Conservation (phyloP, 768 basidiomycete genomes). For the Mycena filopes region DNA sequence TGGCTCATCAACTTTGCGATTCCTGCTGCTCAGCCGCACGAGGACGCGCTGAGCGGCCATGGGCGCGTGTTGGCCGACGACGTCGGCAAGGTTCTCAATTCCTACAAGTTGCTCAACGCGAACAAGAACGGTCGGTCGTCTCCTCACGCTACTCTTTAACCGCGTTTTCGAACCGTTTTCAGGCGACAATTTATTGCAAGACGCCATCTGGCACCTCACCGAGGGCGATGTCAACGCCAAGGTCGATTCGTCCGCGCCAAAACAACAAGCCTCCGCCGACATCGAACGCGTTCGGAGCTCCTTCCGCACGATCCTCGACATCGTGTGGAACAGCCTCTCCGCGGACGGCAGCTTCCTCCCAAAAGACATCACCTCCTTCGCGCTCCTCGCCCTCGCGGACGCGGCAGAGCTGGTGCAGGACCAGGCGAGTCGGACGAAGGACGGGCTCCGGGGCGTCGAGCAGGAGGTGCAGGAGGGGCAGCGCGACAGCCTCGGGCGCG, state of each 20-base stretch:
- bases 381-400: conserved; percentile 71
- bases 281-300: conserved; percentile 21
- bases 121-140: conserved; percentile 54
- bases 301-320: conserved; percentile 22
- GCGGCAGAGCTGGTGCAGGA: conserved; percentile 68
- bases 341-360: conserved; percentile 64
- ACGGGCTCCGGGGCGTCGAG: conserved; percentile 65
- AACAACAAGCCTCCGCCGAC: conserved; percentile 6
- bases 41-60: conserved; percentile 49
- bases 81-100: conserved; percentile 49
- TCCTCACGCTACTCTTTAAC: not conserved
- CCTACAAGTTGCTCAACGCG: conserved; percentile 54
- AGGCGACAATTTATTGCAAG: conserved; percentile 60
- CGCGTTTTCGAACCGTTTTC: conserved; percentile 1
- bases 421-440: conserved; percentile 62
- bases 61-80: conserved; percentile 50
- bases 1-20: conserved; percentile 48
- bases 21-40: conserved; percentile 42
- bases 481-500: conserved; percentile 65
- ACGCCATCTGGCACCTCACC: conserved; percentile 59
- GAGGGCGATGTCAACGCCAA: conserved; percentile 46
- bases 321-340: conserved; percentile 45
- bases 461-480: conserved; percentile 68
- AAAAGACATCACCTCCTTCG: conserved; percentile 70
- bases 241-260: not conserved